Evolutionary conservation across 768 basidiomycete genomes (phyloP).

Genomic region (Phaffia australis): DNA sequence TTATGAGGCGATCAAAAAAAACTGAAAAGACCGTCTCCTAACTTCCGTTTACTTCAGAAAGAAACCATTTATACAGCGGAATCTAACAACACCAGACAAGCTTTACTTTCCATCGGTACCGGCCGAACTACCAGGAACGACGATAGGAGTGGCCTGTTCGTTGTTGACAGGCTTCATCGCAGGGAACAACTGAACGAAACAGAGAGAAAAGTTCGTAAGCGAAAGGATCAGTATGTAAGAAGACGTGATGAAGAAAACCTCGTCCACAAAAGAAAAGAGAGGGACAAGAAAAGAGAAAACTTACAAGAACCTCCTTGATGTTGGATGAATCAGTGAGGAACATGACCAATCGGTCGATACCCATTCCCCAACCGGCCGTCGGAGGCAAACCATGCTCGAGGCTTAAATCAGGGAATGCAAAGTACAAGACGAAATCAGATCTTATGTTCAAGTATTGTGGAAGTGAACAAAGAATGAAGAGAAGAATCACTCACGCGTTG

Average conservation of each 20-base stretch:
- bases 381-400: slow-evolving; percentile 96
- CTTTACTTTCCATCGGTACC: slow-evolving; percentile 20
- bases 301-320: slow-evolving; percentile 78
- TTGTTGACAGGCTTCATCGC: slow-evolving; percentile 71
- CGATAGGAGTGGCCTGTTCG: slow-evolving; percentile 12
- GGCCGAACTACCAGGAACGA: slow-evolving; percentile 21
- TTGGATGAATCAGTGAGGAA: slow-evolving; percentile 96
- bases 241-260: too few relatives aligned
- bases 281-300: slow-evolving; percentile 2
- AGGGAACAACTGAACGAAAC: slow-evolving; percentile 55
- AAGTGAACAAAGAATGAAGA: slow-evolving; percentile 4
- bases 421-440: background rate
- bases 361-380: slow-evolving; percentile 37
- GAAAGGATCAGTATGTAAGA: background rate
- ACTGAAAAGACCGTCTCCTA: too few relatives aligned
- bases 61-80: too few relatives aligned
- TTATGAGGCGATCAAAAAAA: too few relatives aligned
- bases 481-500: slow-evolving; percentile 58
- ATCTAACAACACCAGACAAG: too few relatives aligned
- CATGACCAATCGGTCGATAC: slow-evolving; percentile 60
- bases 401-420: too few relatives aligned
- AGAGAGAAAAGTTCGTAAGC: background rate
- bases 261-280: background rate
- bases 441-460: slow-evolving; percentile 4
- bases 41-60: too few relatives aligned